A percentile compares a stretch with the other conserved stretches of the same genome.
Evolutionary conservation across 257 asterid genomes (phyloP).

Genomic region (Coffea canephora): DNA sequence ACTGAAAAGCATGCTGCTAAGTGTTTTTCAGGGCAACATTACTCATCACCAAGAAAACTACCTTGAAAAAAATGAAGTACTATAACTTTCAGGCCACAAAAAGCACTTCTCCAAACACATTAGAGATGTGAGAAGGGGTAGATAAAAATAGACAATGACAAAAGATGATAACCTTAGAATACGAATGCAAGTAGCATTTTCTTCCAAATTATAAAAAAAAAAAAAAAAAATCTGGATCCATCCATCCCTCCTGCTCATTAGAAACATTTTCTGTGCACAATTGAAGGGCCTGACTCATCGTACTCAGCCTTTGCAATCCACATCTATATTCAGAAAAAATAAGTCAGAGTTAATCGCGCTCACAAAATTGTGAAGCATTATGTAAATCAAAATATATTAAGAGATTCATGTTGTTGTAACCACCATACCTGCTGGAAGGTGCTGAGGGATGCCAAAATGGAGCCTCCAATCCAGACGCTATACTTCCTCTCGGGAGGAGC

Average conservation of each 20-base stretch:
- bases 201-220: slow-evolving; percentile 14
- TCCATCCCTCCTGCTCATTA: slow-evolving; percentile 13
- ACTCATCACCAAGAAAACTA: slow-evolving; percentile 5
- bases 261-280: slow-evolving; percentile 50
- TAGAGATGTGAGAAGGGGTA: neutral
- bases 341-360: neutral
- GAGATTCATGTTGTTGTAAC: neutral
- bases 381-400: neutral
- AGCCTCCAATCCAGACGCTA: slow-evolving; percentile 23
- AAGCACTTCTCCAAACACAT: slow-evolving; percentile 5
- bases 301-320: slow-evolving; percentile 51
- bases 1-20: neutral
- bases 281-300: slow-evolving; percentile 50
- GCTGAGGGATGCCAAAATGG: slow-evolving; percentile 26
- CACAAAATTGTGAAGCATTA: neutral
- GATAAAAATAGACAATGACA: slow-evolving; percentile 13
- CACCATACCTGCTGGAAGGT: slow-evolving; percentile 24
- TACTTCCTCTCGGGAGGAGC: slow-evolving; percentile 23
- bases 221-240: neutral
- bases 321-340: slow-evolving; percentile 30
- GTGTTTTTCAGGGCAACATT: slow-evolving; percentile 9
- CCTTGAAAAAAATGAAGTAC: slow-evolving; percentile 17
- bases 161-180: slow-evolving; percentile 10
- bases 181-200: slow-evolving; percentile 18
- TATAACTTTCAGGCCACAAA: neutral